Conservation (phyloP, 345 rosid species). For the Durio zibethinus region DNA sequence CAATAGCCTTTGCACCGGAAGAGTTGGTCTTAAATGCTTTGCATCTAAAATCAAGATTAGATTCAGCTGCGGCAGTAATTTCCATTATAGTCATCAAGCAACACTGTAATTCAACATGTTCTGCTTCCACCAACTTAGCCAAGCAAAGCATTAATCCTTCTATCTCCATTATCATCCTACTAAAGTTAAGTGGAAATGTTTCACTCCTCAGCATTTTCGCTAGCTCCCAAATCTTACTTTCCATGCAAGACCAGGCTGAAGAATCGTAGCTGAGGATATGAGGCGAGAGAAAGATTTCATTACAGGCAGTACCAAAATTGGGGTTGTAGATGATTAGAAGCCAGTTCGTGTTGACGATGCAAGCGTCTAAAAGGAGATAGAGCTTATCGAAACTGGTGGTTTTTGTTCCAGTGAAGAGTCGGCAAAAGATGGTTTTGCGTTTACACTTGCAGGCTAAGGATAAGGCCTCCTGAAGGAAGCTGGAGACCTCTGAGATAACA, state of each 20-base stretch:
- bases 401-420: background rate
- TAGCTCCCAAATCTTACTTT: background rate
- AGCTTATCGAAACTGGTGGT: background rate
- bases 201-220: background rate
- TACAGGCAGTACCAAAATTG: background rate
- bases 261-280: background rate
- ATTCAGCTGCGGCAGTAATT: slow-evolving; percentile 70
- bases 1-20: slow-evolving; percentile 72
- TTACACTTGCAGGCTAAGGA: background rate
- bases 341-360: background rate
- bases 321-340: background rate
- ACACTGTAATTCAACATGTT: slow-evolving; percentile 38
- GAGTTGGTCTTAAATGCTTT: slow-evolving; percentile 72
- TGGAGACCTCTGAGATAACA: background rate
- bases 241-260: background rate
- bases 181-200: slow-evolving; percentile 21
- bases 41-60: slow-evolving; percentile 54
- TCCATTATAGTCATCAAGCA: slow-evolving; percentile 56
- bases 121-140: slow-evolving; percentile 71
- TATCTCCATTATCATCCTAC: slow-evolving; percentile 60
- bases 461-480: background rate
- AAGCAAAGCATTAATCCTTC: slow-evolving; percentile 65
- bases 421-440: background rate
- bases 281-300: background rate
- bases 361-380: background rate